Conservation (phyloP, 352 stramenopile species). For the Labyrinthula sp. region DNA sequence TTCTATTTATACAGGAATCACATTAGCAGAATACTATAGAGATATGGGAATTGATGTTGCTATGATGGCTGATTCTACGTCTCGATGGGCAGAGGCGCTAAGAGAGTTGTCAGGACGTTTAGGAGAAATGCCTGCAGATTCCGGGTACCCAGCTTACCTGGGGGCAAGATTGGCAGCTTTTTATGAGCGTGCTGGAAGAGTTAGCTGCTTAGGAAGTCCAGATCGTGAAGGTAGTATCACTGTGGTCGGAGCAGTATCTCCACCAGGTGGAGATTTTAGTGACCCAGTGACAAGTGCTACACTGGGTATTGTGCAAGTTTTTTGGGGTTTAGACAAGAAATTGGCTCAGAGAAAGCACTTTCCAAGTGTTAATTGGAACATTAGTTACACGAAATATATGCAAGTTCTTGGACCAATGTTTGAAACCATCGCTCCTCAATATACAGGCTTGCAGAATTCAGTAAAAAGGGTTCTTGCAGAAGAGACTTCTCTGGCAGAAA, state of each 20-base stretch:
- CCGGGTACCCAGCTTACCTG: constrained; percentile 87
- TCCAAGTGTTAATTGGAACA: constrained; percentile 95
- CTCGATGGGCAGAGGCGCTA: constrained; percentile 94
- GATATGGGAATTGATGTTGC: constrained; percentile 97
- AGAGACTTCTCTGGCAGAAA: constrained; percentile 91
- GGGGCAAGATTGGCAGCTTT: constrained; percentile 95
- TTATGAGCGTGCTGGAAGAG: constrained; percentile 94
- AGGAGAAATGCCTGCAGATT: constrained; percentile 98
- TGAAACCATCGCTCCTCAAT: constrained; percentile 84
- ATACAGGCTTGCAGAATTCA: constrained; percentile 82
- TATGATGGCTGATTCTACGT: constrained; percentile 99
- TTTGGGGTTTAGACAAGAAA: constrained; percentile 99
- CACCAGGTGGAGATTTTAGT: constrained; percentile 94
- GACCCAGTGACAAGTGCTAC: constrained; percentile 96
- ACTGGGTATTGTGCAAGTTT: constrained; percentile 92
- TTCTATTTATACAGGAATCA: constrained; percentile 98
- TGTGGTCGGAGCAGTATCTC: constrained; percentile 93
- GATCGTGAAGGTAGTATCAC: constrained; percentile 91
- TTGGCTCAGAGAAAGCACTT: constrained; percentile 99
- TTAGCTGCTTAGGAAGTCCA: constrained; percentile 83
- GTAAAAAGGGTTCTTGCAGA: constrained; percentile 91
- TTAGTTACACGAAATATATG: constrained; percentile 99
- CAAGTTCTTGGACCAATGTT: constrained; percentile 96
- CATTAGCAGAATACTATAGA: constrained; percentile 93
- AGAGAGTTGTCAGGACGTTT: constrained; percentile 98